A percentile compares a stretch with the other conserved stretches of the same genome.
phyloP scores from a whole-genome alignment of 495 filamentous ascomycete genomes.

The Annulohypoxylon maeteangense region DNA sequence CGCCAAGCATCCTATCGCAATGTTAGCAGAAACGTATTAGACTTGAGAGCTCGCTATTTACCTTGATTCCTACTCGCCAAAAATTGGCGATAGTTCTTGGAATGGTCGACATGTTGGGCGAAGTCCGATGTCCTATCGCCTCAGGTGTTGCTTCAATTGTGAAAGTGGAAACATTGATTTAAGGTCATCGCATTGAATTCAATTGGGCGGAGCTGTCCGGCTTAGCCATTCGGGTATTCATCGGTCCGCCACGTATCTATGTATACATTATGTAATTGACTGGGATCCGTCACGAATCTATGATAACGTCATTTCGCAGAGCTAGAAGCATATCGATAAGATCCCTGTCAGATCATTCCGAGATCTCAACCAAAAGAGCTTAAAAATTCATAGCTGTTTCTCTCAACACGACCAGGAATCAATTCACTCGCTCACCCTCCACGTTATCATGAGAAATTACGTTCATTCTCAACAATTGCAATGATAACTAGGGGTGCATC shows the following conservation, averaged over 20 bases:
- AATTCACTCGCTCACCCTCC: neutral
- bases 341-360: neutral
- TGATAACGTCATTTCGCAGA: conserved; percentile 18
- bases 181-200: conserved; percentile 26
- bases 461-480: neutral
- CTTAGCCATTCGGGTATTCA: conserved; percentile 10
- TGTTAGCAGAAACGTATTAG: conserved; percentile 21
- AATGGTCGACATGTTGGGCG: conserved; percentile 88
- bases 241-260: conserved; percentile 8
- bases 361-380: conserved; percentile 15
- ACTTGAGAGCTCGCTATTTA: conserved; percentile 47
- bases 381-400: conserved; percentile 2
- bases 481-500: conserved; percentile 46
- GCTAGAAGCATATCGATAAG: conserved; percentile 18
- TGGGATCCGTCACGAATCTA: neutral
- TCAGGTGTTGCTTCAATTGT: conserved; percentile 20
- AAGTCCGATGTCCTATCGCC: conserved; percentile 41
- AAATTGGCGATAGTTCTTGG: conserved; percentile 86
- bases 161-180: conserved; percentile 2
- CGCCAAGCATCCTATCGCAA: conserved; percentile 79
- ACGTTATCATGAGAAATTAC: conserved; percentile 4
- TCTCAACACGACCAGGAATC: neutral
- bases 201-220: conserved; percentile 20
- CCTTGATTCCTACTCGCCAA: conserved; percentile 87
- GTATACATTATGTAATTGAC: conserved; percentile 3